Conservation (phyloP, 1,139 yeast genomes). For the Yamadazyma blattariae region DNA sequence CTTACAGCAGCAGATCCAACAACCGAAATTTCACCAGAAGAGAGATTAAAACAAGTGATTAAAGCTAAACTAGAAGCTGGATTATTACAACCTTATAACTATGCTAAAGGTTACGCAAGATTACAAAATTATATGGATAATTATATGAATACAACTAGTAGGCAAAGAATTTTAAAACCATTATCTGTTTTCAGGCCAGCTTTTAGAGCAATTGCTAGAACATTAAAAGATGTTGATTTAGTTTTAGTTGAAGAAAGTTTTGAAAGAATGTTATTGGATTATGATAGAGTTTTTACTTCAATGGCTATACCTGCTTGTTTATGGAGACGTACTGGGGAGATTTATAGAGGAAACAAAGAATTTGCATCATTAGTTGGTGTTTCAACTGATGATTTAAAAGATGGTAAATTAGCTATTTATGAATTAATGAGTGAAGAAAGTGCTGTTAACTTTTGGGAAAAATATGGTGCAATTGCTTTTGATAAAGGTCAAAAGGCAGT, state of each 20-base stretch:
- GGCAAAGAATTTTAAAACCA: constrained; percentile 88
- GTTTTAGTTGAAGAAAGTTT: constrained; percentile 92
- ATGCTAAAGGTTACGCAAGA: constrained; percentile 91
- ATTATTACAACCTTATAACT: constrained; percentile 85
- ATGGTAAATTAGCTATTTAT: constrained; percentile 88
- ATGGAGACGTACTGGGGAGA: constrained; percentile 97
- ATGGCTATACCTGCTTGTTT: constrained; percentile 98
- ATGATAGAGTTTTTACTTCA: constrained; percentile 92
- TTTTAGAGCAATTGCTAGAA: constrained; percentile 87
- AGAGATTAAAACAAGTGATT: constrained; percentile 89
- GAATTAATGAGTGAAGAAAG: constrained; percentile 96
- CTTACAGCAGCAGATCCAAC: constrained; percentile 97
- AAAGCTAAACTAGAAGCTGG: constrained; percentile 96
- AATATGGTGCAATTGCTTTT: constrained; percentile 94
- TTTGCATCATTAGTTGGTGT: constrained; percentile 96
- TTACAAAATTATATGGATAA: constrained; percentile 90
- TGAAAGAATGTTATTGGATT: constrained; percentile 89
- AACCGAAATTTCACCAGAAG: constrained; percentile 92
- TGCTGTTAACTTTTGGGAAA: constrained; percentile 98
- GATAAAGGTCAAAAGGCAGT: constrained; percentile 96
- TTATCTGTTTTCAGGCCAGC: constrained; percentile 88
- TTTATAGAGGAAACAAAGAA: constrained; percentile 92
- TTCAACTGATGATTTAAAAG: constrained; percentile 84
- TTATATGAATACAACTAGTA: constrained; percentile 81
- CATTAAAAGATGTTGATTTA: constrained; percentile 86